These are phyloP conservation scores for Solioccasus polychromus DNA, from an alignment of 768 basidiomycete species.

Conservation along the genomic window DNA sequence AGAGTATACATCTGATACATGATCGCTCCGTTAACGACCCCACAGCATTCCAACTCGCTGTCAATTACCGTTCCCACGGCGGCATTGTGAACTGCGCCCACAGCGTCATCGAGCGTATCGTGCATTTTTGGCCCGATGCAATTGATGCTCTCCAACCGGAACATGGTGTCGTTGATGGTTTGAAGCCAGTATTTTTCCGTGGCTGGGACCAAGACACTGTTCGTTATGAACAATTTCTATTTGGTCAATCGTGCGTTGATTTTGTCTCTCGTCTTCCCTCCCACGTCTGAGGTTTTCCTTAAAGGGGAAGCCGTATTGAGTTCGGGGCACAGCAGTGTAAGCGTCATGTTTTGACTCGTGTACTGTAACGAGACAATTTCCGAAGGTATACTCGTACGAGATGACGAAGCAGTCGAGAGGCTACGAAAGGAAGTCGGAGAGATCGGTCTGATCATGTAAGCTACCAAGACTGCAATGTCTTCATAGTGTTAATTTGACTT, in stretches of 20 bases:
- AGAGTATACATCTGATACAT: constrained; percentile 8
- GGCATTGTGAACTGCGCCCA: constrained; percentile 76
- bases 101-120: constrained; percentile 60
- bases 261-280: neutral
- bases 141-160: constrained; percentile 62
- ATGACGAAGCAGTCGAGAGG: constrained; percentile 48
- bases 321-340: constrained; percentile 68
- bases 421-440: constrained; percentile 53
- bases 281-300: constrained; percentile 12
- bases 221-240: constrained; percentile 56
- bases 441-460: constrained; percentile 58
- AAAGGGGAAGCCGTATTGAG: constrained; percentile 47
- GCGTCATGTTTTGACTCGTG: constrained; percentile 2
- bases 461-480: neutral
- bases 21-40: constrained; percentile 25
- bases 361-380: neutral
- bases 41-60: constrained; percentile 51
- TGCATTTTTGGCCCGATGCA: constrained; percentile 56
- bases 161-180: constrained; percentile 49
- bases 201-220: constrained; percentile 43
- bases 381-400: constrained; percentile 67
- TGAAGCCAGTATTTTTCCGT: constrained; percentile 56
- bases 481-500: neutral
- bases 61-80: constrained; percentile 70
- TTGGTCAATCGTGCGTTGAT: constrained; percentile 41